Conservation (phyloP, 2,329 filamentous ascomycete genomes). For the Zasmidium cellare region DNA sequence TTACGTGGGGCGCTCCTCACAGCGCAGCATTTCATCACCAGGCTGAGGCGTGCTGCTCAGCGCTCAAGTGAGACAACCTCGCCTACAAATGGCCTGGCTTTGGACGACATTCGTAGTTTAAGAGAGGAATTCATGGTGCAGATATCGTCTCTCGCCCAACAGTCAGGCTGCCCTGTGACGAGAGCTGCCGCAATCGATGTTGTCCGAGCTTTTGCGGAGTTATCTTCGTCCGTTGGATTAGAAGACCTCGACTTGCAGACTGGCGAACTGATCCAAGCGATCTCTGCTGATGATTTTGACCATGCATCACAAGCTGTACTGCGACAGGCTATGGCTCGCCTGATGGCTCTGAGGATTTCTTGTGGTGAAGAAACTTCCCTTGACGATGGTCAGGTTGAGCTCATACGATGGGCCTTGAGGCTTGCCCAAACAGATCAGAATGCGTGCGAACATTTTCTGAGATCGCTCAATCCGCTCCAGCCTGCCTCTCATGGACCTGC, state of each 20-base stretch:
- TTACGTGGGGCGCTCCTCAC: constrained; percentile 36
- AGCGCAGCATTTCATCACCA: constrained; percentile 25
- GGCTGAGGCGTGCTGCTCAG: constrained; percentile 4
- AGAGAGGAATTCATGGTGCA: neutral
- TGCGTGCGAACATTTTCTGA: constrained; percentile 20
- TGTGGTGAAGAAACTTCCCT: neutral
- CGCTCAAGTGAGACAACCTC: neutral
- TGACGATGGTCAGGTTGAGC: neutral
- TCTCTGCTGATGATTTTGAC: neutral
- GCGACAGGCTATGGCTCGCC: constrained; percentile 3
- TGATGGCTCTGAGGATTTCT: constrained; percentile 15
- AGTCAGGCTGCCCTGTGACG: neutral
- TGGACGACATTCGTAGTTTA: neutral
- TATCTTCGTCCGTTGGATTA: too few species aligned
- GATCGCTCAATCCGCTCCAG: neutral
- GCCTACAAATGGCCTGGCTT: neutral
- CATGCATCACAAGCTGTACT: neutral
- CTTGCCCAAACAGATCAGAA: constrained; percentile 18
- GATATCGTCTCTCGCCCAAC: neutral
- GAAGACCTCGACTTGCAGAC: too few species aligned
- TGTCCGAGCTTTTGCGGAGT: neutral
- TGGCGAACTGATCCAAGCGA: neutral
- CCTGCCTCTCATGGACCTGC: neutral
- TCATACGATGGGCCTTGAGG: neutral
- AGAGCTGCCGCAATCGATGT: neutral